Evolutionary conservation across 2,329 filamentous ascomycete species (phyloP), one percentile per base, ranked within the genome.

Genomic region (Phialophora expanda): DNA sequence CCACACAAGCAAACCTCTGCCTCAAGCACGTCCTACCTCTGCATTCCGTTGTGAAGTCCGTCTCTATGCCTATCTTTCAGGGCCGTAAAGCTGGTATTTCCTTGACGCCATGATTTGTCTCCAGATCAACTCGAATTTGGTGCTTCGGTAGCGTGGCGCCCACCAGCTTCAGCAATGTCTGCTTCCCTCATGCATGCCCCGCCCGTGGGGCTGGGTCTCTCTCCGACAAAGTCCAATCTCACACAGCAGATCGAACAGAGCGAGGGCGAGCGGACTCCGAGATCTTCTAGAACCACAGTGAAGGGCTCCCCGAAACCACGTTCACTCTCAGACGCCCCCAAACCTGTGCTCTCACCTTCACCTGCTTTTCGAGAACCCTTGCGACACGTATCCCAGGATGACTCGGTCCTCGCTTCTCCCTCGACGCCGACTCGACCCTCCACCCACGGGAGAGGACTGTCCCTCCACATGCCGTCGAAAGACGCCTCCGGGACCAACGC

Each of bases 401-500:
- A 92, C 73, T 87, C 83, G 73, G 82, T 81, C 62, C 79, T 90
- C 64, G 77, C 79, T 12, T 77, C 78, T 38, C 89, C 90, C n/a
- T 85, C 85, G 56, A 96, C 92, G 7, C 91, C 92, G n/a, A 85
- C 87, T 66, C 85, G 90, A 68, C 84, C 88, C 58, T 86, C 86
- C 51, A 85, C 89, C 68, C 81, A 87, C 58, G 76, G 83, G 41
- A 85, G 87, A 63, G 88, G 87, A 46, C 82, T 95, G 64, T 88
- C 89, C 24, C 78, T 93, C 71, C 89, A 92, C 74, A 86, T 92
- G 83, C 87, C 89, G 30, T 82, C 80, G 71, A 83, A 80, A 61
- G 74, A 72, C 46, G 66, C 72, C 22, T 66, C 68, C 53, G 66
- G 67, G 44, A 56, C 44, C 22, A 32, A 78, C 61, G 80, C 84